Percentiles rank a stretch among this genome's conserved stretches.
These are phyloP conservation scores for Cardamine chenopodiifolia DNA, from an alignment of 345 rosid genomes.

Conservation along the genomic window DNA sequence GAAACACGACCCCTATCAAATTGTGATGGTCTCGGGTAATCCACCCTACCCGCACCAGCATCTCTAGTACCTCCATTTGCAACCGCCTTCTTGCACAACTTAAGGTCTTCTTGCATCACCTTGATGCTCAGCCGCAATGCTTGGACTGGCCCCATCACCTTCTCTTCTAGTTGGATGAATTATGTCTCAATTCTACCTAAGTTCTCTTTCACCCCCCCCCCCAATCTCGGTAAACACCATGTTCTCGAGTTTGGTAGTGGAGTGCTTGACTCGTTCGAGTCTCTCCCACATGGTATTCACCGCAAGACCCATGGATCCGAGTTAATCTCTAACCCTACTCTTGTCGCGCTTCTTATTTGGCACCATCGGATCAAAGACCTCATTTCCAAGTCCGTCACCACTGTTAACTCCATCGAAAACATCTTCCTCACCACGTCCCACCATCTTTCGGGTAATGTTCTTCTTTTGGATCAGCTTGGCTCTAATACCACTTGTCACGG, in stretches of 20 bases:
- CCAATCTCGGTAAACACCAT: not conserved
- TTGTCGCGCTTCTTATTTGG: not conserved
- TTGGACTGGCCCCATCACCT: not conserved
- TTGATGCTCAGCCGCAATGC: too few relatives aligned
- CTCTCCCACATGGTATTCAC: not conserved
- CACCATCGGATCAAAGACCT: not conserved
- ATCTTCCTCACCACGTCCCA: not conserved
- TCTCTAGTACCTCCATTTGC: too few relatives aligned
- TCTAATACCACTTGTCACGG: not conserved
- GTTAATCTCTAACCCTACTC: not conserved
- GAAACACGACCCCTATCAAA: too few relatives aligned
- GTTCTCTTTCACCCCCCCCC: not conserved
- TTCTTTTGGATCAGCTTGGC: not conserved
- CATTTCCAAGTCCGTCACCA: accelerated
- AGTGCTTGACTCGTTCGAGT: not conserved
- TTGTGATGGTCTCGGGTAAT: too few relatives aligned
- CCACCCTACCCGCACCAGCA: too few relatives aligned
- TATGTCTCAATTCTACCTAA: not conserved
- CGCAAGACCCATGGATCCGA: not conserved
- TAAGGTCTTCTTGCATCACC: too few relatives aligned
- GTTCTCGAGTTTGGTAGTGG: too few relatives aligned
- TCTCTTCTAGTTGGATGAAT: not conserved
- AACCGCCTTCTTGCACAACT: too few relatives aligned
- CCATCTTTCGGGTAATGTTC: too few relatives aligned
- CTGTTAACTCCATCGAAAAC: not conserved